Conservation (phyloP, 805 yeast genomes). For the Vanderwaltozyma tropicalis region DNA sequence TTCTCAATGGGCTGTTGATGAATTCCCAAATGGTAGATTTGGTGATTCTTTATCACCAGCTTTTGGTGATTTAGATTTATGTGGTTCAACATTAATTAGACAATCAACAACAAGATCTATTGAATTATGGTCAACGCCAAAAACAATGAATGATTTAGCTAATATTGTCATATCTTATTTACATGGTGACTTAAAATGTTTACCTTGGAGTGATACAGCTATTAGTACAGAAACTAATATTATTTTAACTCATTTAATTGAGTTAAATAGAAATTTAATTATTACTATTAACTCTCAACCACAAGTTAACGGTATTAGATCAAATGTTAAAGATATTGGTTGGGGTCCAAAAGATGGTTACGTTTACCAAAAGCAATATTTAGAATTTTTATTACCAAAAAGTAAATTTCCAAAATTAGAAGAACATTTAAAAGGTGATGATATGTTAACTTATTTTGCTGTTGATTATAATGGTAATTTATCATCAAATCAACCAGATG, state of each 20-base stretch:
- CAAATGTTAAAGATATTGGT: conserved; percentile 64
- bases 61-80: conserved; percentile 78
- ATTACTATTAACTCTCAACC: conserved; percentile 91
- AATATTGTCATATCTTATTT: conserved; percentile 58
- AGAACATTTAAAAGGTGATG: conserved; percentile 31
- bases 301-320: conserved; percentile 68
- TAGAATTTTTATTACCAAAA: conserved; percentile 74
- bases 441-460: conserved; percentile 66
- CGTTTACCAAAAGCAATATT: conserved; percentile 88
- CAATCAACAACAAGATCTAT: conserved; percentile 72
- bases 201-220: conserved; percentile 96
- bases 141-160: conserved; percentile 46
- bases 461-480: conserved; percentile 51
- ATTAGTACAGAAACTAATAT: conserved; percentile 63
- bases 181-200: conserved; percentile 54
- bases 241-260: conserved; percentile 47
- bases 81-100: conserved; percentile 69
- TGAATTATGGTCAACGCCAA: conserved; percentile 85
- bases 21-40: conserved; percentile 97
- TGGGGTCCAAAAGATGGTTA: conserved; percentile 95
- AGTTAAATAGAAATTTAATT: conserved; percentile 57
- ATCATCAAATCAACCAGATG: conserved; percentile 57
- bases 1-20: conserved; percentile 75
- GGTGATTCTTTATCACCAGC: conserved; percentile 98
- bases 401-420: conserved; percentile 12